A percentile compares a stretch with the other conserved stretches of the same genome.
phyloP scores from a whole-genome alignment of 2,329 filamentous ascomycete genomes.

The Diaporthe vexans region DNA sequence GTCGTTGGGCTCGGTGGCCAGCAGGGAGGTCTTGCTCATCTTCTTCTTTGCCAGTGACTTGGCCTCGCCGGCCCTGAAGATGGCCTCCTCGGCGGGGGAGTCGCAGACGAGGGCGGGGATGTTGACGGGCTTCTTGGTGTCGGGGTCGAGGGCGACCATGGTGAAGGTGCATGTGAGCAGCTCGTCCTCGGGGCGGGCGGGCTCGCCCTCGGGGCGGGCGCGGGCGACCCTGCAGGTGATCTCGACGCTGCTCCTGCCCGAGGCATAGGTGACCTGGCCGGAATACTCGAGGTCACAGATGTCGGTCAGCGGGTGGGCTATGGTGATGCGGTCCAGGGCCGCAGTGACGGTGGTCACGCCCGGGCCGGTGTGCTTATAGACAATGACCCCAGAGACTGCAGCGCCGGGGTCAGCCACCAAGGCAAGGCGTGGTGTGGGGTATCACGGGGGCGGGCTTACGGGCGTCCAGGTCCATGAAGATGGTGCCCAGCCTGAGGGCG shows the following conservation, averaged over 20 bases:
- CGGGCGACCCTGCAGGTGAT: conserved; percentile 81
- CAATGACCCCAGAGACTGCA: conserved; percentile 70
- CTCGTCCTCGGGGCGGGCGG: conserved; percentile 59
- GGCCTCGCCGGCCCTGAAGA: conserved; percentile 75
- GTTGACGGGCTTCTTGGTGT: conserved; percentile 75
- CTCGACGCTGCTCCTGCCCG: conserved; percentile 80
- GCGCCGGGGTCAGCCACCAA: background rate
- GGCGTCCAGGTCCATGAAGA: conserved; percentile 86
- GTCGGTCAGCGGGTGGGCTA: conserved; percentile 79
- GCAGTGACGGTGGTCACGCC: conserved; percentile 65
- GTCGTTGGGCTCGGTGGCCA: conserved; percentile 77
- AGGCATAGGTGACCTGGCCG: conserved; percentile 74
- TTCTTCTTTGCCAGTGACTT: conserved; percentile 72
- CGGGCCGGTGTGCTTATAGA: conserved; percentile 76
- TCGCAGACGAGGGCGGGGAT: conserved; percentile 68
- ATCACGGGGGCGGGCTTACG: conserved; percentile 37
- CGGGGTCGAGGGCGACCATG: conserved; percentile 81
- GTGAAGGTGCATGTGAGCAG: conserved; percentile 72
- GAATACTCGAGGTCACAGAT: conserved; percentile 85
- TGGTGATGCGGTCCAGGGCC: conserved; percentile 63
- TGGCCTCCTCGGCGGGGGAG: conserved; percentile 73
- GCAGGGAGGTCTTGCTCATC: conserved; percentile 70
- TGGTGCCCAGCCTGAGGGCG: conserved; percentile 70
- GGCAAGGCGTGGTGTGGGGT: background rate
- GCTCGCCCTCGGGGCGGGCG: conserved; percentile 71